These are phyloP conservation scores for Solanum hybrid DNA, from an alignment of 305 asterid species.

Conservation along the genomic window DNA sequence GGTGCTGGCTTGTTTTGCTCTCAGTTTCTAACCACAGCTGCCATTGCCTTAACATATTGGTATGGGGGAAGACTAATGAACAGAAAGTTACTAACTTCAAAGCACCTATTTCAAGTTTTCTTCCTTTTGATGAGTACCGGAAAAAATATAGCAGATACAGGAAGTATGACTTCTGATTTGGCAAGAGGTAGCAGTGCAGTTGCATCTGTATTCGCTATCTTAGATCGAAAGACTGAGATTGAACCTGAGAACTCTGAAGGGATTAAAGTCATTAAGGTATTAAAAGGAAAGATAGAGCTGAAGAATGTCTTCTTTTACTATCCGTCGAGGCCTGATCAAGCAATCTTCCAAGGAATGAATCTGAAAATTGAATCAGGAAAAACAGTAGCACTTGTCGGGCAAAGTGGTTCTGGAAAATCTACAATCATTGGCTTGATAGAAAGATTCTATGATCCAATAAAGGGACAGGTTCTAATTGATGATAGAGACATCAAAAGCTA, in stretches of 20 bases:
- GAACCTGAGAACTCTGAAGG: constrained; percentile 40
- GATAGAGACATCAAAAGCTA: constrained; percentile 45
- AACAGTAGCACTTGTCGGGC: constrained; percentile 60
- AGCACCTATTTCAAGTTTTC: constrained; percentile 59
- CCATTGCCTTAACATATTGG: constrained; percentile 67
- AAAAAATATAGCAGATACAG: constrained; percentile 66
- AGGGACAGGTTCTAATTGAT: constrained; percentile 48
- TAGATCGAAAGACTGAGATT: constrained; percentile 45
- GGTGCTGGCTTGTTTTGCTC: constrained; percentile 48
- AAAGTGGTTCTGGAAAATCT: constrained; percentile 80
- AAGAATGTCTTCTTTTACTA: constrained; percentile 41
- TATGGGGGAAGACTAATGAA: constrained; percentile 74
- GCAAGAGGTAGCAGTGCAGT: constrained; percentile 60
- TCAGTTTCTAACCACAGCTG: constrained; percentile 48
- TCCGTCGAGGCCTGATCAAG: constrained; percentile 63
- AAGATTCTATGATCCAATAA: constrained; percentile 66
- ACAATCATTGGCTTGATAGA: constrained; percentile 58
- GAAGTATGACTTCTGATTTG: constrained; percentile 66
- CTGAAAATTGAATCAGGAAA: constrained; percentile 54
- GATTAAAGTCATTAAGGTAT: constrained; percentile 13
- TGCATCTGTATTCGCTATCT: constrained; percentile 37
- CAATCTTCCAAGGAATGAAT: constrained; percentile 53
- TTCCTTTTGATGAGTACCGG: constrained; percentile 80
- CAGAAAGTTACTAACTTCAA: constrained; percentile 34
- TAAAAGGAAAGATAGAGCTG: constrained; percentile 42